Conservation (phyloP, 257 asterid species). For the Jacaranda copaia region DNA sequence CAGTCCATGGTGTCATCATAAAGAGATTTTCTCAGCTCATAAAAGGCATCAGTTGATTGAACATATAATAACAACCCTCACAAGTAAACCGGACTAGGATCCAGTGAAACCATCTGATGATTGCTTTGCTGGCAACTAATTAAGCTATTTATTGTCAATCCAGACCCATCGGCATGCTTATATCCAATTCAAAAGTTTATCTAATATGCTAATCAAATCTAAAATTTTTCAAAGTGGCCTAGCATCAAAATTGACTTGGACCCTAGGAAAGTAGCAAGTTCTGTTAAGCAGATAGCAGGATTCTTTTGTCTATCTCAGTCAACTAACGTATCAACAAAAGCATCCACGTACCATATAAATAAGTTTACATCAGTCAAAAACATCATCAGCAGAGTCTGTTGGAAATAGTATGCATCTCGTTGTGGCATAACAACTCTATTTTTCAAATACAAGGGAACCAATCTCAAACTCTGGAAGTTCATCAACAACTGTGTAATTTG, state of each 20-base stretch:
- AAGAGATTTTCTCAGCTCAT: constrained; percentile 45
- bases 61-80: constrained; percentile 36
- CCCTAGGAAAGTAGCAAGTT: constrained; percentile 17
- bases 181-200: constrained; percentile 20
- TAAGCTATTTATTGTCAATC: constrained; percentile 32
- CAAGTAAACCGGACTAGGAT: constrained; percentile 31
- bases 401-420: background rate
- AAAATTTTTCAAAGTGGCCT: constrained; percentile 14
- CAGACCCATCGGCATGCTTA: constrained; percentile 29
- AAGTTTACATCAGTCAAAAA: constrained; percentile 19
- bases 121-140: constrained; percentile 26
- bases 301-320: background rate
- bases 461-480: constrained; percentile 1
- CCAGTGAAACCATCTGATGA: constrained; percentile 16
- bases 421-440: background rate
- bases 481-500: constrained; percentile 5
- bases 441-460: background rate
- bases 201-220: constrained; percentile 14
- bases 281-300: constrained; percentile 22
- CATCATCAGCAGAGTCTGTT: constrained; percentile 20
- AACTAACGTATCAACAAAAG: constrained; percentile 15
- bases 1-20: constrained; percentile 45
- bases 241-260: constrained; percentile 23
- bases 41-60: constrained; percentile 43
- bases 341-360: background rate